Evolutionary conservation across 495 filamentous ascomycete genomes (phyloP).

Genomic region (Penicillium coffeae): DNA sequence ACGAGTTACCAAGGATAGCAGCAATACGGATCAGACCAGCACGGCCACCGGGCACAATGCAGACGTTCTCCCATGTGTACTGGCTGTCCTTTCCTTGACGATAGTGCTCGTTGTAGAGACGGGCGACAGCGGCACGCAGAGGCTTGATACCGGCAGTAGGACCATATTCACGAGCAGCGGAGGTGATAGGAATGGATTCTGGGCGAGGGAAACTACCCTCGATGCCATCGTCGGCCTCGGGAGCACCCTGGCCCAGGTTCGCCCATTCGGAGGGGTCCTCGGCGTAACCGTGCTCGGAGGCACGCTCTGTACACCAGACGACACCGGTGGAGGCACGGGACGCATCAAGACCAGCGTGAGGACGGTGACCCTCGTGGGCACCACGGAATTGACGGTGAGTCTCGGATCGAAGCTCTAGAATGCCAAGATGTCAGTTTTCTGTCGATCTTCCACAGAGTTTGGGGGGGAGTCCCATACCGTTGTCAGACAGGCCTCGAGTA

Average conservation of each 20-base stretch:
- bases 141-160: slow-evolving; percentile 92
- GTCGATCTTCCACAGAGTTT: neutral
- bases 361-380: slow-evolving; percentile 82
- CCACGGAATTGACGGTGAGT: slow-evolving; percentile 81
- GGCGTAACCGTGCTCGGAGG: slow-evolving; percentile 72
- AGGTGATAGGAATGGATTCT: slow-evolving; percentile 69
- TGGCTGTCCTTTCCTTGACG: slow-evolving; percentile 81
- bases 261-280: slow-evolving; percentile 84
- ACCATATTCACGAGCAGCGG: slow-evolving; percentile 80
- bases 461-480: slow-evolving; percentile 28
- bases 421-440: slow-evolving; percentile 11
- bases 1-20: slow-evolving; percentile 87
- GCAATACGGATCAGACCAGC: slow-evolving; percentile 93
- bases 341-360: slow-evolving; percentile 86
- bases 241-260: slow-evolving; percentile 92
- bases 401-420: slow-evolving; percentile 65
- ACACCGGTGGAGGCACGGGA: slow-evolving; percentile 78
- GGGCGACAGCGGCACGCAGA: slow-evolving; percentile 82
- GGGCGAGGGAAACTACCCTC: slow-evolving; percentile 86
- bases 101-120: slow-evolving; percentile 90
- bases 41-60: slow-evolving; percentile 90
- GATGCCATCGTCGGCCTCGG: slow-evolving; percentile 92
- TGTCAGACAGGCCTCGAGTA: slow-evolving; percentile 40
- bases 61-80: slow-evolving; percentile 99
- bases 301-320: slow-evolving; percentile 82